Evolutionary conservation across 192 early-diverging fungal species (phyloP).

Genomic region (Coemansia sp.): DNA sequence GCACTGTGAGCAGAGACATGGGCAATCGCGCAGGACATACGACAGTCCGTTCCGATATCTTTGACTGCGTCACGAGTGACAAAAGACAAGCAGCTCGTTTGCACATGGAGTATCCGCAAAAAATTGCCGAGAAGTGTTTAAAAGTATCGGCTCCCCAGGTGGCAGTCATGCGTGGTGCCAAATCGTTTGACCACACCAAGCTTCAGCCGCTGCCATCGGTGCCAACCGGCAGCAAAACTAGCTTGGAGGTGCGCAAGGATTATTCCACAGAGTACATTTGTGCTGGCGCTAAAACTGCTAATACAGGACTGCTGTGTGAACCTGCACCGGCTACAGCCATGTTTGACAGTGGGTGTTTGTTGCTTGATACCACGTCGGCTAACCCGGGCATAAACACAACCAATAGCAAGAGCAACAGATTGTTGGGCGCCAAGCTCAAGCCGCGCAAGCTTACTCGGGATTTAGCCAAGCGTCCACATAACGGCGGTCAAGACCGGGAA

Average conservation of each 20-base stretch:
- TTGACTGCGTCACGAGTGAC: constrained; percentile 1
- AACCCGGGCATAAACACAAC: constrained; percentile 24
- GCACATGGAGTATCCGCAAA: background rate
- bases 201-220: background rate
- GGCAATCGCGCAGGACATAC: background rate
- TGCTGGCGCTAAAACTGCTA: background rate
- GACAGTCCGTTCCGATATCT: constrained; percentile 8
- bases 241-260: background rate
- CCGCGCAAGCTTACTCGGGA: constrained; percentile 46
- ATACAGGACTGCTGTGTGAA: background rate
- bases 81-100: background rate
- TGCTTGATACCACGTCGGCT: constrained; percentile 47
- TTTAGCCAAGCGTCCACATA: constrained; percentile 5
- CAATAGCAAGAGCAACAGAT: background rate
- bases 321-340: background rate
- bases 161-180: constrained; percentile 10
- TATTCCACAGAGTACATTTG: background rate
- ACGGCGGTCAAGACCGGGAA: background rate
- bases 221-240: background rate
- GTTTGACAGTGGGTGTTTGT: background rate
- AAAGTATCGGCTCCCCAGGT: background rate
- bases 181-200: constrained; percentile 13
- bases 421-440: constrained; percentile 16
- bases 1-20: background rate
- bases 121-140: background rate